A percentile compares a stretch with the other conserved stretches of the same genome.
These are phyloP conservation scores for Termitomyces bulborhizus DNA, from an alignment of 768 basidiomycete species.

Conservation along the genomic window DNA sequence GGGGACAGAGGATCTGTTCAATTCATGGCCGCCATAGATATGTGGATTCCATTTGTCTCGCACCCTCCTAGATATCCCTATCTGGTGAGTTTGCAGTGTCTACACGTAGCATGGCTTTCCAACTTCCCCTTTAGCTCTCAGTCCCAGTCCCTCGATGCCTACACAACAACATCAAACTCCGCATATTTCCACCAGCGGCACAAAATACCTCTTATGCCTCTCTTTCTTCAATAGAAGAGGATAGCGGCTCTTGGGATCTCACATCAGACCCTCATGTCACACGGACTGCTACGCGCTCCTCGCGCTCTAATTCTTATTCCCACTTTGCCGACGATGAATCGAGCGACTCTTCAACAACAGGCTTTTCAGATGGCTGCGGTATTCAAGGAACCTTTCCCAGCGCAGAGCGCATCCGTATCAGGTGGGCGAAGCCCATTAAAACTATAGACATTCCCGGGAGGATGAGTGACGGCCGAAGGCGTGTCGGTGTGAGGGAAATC, in stretches of 20 bases:
- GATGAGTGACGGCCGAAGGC: conserved; percentile 46
- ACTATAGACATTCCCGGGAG: conserved; percentile 36
- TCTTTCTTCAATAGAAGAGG: conserved; percentile 70
- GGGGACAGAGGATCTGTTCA: conserved; percentile 56
- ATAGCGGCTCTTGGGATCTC: conserved; percentile 64
- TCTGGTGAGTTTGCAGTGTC: conserved; percentile 38
- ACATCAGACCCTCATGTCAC: conserved; percentile 74
- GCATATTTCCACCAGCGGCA: conserved; percentile 60
- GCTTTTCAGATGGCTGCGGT: conserved; percentile 54
- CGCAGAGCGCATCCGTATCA: conserved; percentile 65
- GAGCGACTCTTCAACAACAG: conserved; percentile 57
- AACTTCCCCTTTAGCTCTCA: conserved; percentile 43
- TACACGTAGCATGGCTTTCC: conserved; percentile 2
- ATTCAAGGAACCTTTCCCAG: conserved; percentile 78
- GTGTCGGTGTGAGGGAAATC: conserved; percentile 65
- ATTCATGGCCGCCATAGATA: conserved; percentile 78
- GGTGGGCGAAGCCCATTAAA: conserved; percentile 69
- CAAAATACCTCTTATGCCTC: conserved; percentile 62
- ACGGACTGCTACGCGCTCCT: conserved; percentile 39
- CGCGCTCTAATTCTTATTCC: conserved; percentile 55
- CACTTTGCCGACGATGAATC: conserved; percentile 81
- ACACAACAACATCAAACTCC: conserved; percentile 67
- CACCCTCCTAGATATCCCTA: conserved; percentile 71
- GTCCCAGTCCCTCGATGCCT: conserved; percentile 76
- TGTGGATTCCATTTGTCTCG: conserved; percentile 65